These are phyloP conservation scores for Talinum fruticosum DNA, from an alignment of 148 eudicot species.

Conservation along the genomic window DNA sequence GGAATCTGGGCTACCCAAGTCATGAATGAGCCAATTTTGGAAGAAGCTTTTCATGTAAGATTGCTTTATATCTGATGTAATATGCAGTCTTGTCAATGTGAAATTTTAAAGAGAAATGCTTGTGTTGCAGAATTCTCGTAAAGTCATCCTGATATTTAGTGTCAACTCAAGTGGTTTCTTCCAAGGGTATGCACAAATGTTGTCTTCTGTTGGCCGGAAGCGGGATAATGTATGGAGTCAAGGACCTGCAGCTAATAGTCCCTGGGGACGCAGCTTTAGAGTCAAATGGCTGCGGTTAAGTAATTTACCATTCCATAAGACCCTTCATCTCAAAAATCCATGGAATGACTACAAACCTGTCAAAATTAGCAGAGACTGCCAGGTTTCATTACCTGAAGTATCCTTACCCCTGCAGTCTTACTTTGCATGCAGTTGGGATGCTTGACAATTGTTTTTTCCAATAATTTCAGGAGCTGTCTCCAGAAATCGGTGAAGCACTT, in stretches of 20 bases:
- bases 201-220: conserved; percentile 75
- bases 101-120: conserved; percentile 21
- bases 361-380: conserved; percentile 92
- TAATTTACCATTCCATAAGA: conserved; percentile 74
- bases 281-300: conserved; percentile 70
- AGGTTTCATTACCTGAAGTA: conserved; percentile 39
- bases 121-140: conserved; percentile 70
- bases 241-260: conserved; percentile 61
- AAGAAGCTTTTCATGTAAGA: conserved; percentile 85
- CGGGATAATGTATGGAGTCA: conserved; percentile 77
- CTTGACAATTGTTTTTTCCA: conserved; percentile 19
- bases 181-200: conserved; percentile 93
- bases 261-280: conserved; percentile 81
- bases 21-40: conserved; percentile 79
- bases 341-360: conserved; percentile 82
- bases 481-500: conserved; percentile 78
- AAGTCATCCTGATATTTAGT: conserved; percentile 77
- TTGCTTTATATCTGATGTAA: conserved; percentile 17
- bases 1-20: conserved; percentile 95
- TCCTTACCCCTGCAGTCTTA: conserved; percentile 11
- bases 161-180: conserved; percentile 90
- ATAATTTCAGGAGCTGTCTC: conserved; percentile 65
- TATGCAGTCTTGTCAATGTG: conserved; percentile 4
- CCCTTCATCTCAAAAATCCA: conserved; percentile 85
- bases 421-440: conserved; percentile 5